A percentile compares a stretch with the other conserved stretches of the same genome.
These are phyloP conservation scores for Nakataea oryzae DNA, from an alignment of 2,329 filamentous ascomycete species.

Conservation along the genomic window DNA sequence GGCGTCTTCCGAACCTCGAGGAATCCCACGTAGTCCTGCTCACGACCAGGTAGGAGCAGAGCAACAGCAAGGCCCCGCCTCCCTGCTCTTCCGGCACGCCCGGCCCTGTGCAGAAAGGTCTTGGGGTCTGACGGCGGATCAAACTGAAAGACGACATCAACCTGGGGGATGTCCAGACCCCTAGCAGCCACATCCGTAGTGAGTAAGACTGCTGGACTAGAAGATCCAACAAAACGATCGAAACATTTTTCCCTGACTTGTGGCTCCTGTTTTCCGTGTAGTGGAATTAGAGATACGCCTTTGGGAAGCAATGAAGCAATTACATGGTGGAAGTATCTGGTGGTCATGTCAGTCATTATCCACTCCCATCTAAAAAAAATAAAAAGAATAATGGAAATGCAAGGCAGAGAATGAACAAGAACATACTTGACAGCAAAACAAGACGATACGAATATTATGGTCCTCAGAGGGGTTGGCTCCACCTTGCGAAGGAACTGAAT, in stretches of 20 bases:
- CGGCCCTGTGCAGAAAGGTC: conserved; percentile 88
- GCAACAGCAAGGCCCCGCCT: conserved; percentile 76
- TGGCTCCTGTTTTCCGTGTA: conserved; percentile 87
- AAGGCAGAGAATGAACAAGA: not conserved
- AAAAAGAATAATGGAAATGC: too few species aligned
- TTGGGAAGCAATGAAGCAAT: conserved; percentile 62
- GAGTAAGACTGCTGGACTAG: conserved; percentile 68
- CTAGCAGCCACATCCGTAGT: conserved; percentile 77
- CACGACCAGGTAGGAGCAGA: conserved; percentile 72
- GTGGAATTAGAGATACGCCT: conserved; percentile 60
- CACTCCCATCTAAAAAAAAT: not conserved
- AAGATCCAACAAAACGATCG: conserved; percentile 62
- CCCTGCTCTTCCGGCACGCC: conserved; percentile 81
- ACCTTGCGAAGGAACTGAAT: conserved; percentile 59
- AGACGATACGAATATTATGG: conserved; percentile 86
- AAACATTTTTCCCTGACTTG: conserved; percentile 87
- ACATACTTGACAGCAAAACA: conserved; percentile 86
- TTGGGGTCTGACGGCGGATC: conserved; percentile 81
- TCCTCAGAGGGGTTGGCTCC: conserved; percentile 67
- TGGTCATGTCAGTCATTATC: not conserved
- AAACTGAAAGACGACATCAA: conserved; percentile 84
- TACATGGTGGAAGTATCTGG: conserved; percentile 56
- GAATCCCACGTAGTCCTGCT: conserved; percentile 86
- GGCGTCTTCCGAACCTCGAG: conserved; percentile 81
- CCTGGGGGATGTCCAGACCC: conserved; percentile 82